Percentiles rank a stretch among this genome's conserved stretches.
phyloP scores from a whole-genome alignment of 2,329 filamentous ascomycete species.

The Bipolaris zeicola region DNA sequence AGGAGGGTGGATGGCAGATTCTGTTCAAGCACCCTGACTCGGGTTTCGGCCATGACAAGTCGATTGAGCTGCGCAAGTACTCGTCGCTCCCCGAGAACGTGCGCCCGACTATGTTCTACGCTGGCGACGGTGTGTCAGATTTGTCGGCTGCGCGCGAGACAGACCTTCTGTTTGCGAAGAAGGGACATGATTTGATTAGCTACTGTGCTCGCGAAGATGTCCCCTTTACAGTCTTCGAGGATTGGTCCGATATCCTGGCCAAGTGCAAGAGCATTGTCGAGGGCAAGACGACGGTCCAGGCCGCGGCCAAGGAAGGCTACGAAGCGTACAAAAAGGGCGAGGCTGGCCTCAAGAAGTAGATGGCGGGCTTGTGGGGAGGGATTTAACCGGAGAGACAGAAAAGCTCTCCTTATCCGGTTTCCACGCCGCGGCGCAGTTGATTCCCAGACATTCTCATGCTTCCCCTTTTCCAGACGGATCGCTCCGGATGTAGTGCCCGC shows the following conservation, averaged over 20 bases:
- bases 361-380: background rate
- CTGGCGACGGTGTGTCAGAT: slow-evolving; percentile 59
- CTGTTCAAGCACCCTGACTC: slow-evolving; percentile 81
- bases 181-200: slow-evolving; percentile 82
- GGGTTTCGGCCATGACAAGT: slow-evolving; percentile 96
- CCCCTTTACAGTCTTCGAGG: slow-evolving; percentile 84
- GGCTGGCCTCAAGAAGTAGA: slow-evolving; percentile 44
- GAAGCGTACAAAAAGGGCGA: slow-evolving; percentile 54
- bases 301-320: slow-evolving; percentile 65
- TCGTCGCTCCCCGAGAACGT: slow-evolving; percentile 69
- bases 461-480: background rate
- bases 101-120: slow-evolving; percentile 88
- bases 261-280: slow-evolving; percentile 77
- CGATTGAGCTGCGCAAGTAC: slow-evolving; percentile 86
- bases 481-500: background rate
- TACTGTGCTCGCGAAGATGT: slow-evolving; percentile 85
- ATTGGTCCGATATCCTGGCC: slow-evolving; percentile 79
- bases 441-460: background rate
- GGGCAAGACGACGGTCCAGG: slow-evolving; percentile 71
- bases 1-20: slow-evolving; percentile 85
- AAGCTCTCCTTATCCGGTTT: background rate
- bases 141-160: slow-evolving; percentile 82
- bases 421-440: slow-evolving; percentile 5
- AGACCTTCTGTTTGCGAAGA: slow-evolving; percentile 91
- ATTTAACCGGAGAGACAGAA: background rate